These are phyloP conservation scores for Arctium minus DNA, from an alignment of 129 eudicot genomes.

Conservation along the genomic window DNA sequence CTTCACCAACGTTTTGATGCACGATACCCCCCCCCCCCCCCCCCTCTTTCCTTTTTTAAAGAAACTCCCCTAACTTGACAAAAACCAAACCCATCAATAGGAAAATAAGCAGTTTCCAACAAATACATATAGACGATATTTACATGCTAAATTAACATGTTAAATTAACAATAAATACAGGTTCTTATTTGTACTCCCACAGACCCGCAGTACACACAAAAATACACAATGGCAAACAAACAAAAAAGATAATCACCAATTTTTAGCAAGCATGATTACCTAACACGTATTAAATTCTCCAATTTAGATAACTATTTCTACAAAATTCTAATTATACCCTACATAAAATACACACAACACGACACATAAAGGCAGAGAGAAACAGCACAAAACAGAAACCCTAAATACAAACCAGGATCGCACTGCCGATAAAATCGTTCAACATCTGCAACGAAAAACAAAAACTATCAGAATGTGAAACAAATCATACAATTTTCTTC, in stretches of 20 bases:
- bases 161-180: not conserved
- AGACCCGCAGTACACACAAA: not conserved
- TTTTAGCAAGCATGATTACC: not conserved
- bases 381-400: constrained; percentile 10
- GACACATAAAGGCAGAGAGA: not conserved
- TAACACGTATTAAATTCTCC: constrained; percentile 1
- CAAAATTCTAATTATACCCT: not conserved
- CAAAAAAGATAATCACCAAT: not conserved
- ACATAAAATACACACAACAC: not conserved
- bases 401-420: constrained; percentile 67
- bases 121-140: not conserved
- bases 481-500: not conserved
- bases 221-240: not conserved
- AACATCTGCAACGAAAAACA: constrained; percentile 52
- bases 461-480: not conserved
- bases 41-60: no score
- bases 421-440: constrained; percentile 75
- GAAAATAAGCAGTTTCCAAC: not conserved
- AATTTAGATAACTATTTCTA: not conserved
- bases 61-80: not conserved
- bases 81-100: not conserved
- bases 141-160: not conserved
- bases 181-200: not conserved
- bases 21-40: not conserved
- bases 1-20: not conserved